phyloP scores from a whole-genome alignment of 148 eudicot genomes.

The Vaccinium darrowii region DNA sequence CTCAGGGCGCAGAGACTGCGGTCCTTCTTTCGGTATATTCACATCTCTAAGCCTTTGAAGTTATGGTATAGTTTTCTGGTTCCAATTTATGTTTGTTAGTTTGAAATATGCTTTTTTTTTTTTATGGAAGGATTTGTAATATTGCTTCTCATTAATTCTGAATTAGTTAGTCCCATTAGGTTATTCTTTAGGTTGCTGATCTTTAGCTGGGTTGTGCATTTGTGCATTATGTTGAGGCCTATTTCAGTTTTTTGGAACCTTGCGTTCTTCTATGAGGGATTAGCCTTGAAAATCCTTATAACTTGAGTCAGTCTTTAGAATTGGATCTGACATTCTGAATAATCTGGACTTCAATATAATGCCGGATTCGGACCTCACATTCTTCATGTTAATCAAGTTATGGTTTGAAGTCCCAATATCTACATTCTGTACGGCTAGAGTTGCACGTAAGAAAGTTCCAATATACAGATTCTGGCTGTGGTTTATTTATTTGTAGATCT shows the following conservation, averaged over 20 bases:
- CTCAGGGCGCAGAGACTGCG: constrained; percentile 90
- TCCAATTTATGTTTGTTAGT: not conserved
- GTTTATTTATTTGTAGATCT: not conserved
- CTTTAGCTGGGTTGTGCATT: not conserved
- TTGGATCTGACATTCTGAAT: not conserved
- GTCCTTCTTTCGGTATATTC: constrained; percentile 83
- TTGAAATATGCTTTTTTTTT: not conserved
- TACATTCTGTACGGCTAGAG: not conserved
- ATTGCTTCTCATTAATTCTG: not conserved
- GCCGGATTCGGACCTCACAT: not conserved
- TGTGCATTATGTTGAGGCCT: not conserved
- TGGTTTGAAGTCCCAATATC: not conserved
- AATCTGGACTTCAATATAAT: too few relatives aligned
- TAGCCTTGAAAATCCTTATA: not conserved
- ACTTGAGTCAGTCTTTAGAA: not conserved
- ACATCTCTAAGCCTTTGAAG: constrained; percentile 8
- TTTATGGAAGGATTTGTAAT: not conserved
- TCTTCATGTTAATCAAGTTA: not conserved
- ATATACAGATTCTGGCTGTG: not conserved
- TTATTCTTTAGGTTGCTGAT: not conserved
- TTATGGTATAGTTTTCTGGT: not conserved
- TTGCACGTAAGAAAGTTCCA: not conserved
- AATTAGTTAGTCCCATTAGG: not conserved
- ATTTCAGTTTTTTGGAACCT: not conserved
- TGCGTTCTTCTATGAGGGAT: not conserved